Percentiles rank a stretch among this genome's conserved stretches.
Conservation (phyloP, 1,284 basidiomycete species). For the Schizophyllum commune region DNA sequence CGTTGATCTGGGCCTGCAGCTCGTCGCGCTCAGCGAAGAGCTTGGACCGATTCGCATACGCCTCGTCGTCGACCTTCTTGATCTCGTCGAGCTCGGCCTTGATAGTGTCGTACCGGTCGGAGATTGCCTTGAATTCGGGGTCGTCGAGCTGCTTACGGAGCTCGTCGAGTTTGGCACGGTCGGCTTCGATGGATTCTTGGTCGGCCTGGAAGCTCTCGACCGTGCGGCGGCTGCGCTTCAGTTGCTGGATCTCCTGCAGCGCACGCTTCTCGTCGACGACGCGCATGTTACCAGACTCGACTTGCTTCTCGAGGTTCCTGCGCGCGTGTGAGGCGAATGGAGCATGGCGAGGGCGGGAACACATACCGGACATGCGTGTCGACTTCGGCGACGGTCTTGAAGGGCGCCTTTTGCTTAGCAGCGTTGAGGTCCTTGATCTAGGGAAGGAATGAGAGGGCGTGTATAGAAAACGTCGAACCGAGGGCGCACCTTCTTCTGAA, state of each 20-base stretch:
- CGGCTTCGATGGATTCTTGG: conserved; percentile 76
- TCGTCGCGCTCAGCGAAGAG: conserved; percentile 85
- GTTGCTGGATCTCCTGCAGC: conserved; percentile 77
- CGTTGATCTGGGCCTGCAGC: conserved; percentile 65
- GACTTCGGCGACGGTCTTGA: conserved; percentile 82
- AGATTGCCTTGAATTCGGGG: conserved; percentile 80
- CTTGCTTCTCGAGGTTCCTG: conserved; percentile 79
- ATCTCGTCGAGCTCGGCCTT: conserved; percentile 83
- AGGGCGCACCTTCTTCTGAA: conserved; percentile 74
- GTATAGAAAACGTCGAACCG: conserved; percentile 2
- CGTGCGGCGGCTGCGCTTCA: conserved; percentile 61
- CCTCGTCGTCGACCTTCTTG: conserved; percentile 83
- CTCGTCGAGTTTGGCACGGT: conserved; percentile 72
- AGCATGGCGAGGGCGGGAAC: background rate
- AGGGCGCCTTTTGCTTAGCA: conserved; percentile 75
- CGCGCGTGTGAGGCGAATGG: conserved; percentile 6
- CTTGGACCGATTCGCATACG: conserved; percentile 74
- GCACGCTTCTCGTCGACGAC: conserved; percentile 96
- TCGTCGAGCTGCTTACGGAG: conserved; percentile 85
- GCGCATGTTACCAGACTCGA: conserved; percentile 90
- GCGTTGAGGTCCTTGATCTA: conserved; percentile 84
- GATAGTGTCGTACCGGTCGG: conserved; percentile 79
- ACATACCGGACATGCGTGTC: conserved; percentile 81
- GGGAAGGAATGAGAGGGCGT: conserved; percentile 5
- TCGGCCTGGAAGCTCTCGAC: conserved; percentile 78